These are phyloP conservation scores for Sporothrix protearum DNA, from an alignment of 2,329 filamentous ascomycete genomes.

Conservation along the genomic window DNA sequence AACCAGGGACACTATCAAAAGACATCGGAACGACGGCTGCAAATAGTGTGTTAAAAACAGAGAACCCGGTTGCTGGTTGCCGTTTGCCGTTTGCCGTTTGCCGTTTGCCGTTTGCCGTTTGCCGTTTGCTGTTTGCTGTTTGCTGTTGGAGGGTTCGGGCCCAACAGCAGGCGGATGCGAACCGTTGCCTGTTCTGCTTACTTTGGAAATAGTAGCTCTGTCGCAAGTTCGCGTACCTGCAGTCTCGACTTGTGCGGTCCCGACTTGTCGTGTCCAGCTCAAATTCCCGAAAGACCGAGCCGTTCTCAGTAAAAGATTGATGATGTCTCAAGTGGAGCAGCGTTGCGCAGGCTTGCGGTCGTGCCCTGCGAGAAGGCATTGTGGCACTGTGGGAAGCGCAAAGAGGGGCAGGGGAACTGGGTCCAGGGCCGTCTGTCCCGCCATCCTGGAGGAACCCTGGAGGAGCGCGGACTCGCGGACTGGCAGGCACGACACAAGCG, in stretches of 20 bases:
- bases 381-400: background rate
- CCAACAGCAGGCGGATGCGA: background rate
- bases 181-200: background rate
- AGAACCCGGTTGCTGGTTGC: background rate
- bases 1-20: background rate
- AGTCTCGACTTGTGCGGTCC: background rate
- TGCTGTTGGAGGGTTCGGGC: background rate
- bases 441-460: slow-evolving; percentile 1
- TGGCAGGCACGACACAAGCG: background rate
- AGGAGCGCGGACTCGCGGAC: background rate
- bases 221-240: background rate
- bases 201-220: background rate
- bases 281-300: background rate
- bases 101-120: background rate
- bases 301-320: background rate
- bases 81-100: no score
- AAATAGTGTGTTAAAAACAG: background rate
- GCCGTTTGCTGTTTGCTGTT: background rate
- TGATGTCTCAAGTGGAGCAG: slow-evolving; percentile 4
- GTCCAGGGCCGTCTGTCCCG: slow-evolving; percentile 2
- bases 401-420: slow-evolving; percentile 6
- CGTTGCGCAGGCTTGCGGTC: slow-evolving; percentile 6
- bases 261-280: background rate
- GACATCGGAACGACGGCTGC: background rate
- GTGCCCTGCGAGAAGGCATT: background rate